These are phyloP conservation scores for Ichthyophonus hoferi DNA, from an alignment of 208 protist species.

Conservation along the genomic window DNA sequence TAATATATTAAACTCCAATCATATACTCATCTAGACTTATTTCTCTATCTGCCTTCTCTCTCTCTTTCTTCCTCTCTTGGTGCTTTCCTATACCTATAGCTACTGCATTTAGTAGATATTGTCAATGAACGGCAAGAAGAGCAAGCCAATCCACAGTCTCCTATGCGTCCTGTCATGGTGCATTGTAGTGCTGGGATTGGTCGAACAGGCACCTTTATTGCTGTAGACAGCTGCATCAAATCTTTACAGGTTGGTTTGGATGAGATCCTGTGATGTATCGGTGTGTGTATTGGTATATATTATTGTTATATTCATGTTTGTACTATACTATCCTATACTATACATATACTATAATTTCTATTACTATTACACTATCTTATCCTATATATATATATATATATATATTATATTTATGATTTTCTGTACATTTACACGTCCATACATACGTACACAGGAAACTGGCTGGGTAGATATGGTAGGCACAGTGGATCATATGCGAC, in stretches of 20 bases:
- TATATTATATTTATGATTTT: not conserved
- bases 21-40: too few relatives aligned
- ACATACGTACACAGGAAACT: not conserved
- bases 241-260: not conserved
- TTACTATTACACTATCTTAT: too few relatives aligned
- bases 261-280: not conserved
- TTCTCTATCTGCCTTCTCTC: too few relatives aligned
- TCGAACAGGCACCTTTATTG: slow-evolving; percentile 44
- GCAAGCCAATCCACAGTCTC: too few relatives aligned
- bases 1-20: too few relatives aligned
- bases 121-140: slow-evolving; percentile 3
- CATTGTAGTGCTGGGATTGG: slow-evolving; percentile 50
- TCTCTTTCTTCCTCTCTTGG: too few relatives aligned
- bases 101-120: not conserved
- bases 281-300: not conserved
- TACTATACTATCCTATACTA: not conserved
- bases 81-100: too few relatives aligned
- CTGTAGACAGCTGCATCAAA: slow-evolving; percentile 29
- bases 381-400: not conserved
- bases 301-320: not conserved
- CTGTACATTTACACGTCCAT: not conserved
- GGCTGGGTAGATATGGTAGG: not conserved
- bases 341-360: not conserved
- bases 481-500: not conserved
- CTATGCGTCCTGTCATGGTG: slow-evolving; percentile 38